A percentile compares a stretch with the other conserved stretches of the same genome.
Conservation (phyloP, 805 yeast genomes). For the Candida nitratophila region DNA sequence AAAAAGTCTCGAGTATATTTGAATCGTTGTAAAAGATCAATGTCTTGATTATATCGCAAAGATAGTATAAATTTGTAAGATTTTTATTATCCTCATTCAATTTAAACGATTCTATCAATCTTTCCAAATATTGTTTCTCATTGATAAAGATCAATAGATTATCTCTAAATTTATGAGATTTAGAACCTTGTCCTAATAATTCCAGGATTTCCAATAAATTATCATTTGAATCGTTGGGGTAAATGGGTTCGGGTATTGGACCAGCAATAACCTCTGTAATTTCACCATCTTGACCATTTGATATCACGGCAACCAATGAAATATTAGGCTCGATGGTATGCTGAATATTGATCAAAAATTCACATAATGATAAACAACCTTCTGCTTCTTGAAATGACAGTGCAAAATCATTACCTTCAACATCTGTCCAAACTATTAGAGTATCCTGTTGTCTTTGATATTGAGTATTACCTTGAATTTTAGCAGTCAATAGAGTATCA, state of each 20-base stretch:
- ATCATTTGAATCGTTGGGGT: conserved; percentile 43
- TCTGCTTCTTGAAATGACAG: conserved; percentile 86
- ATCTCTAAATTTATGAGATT: conserved; percentile 56
- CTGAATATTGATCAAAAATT: conserved; percentile 67
- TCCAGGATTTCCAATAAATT: conserved; percentile 50
- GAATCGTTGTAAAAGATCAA: conserved; percentile 67
- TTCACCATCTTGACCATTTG: conserved; percentile 40
- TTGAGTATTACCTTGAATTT: conserved; percentile 67
- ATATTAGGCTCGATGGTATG: conserved; percentile 55
- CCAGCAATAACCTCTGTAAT: conserved; percentile 75
- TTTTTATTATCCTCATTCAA: conserved; percentile 47
- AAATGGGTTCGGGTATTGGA: conserved; percentile 63
- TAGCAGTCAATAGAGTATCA: conserved; percentile 55
- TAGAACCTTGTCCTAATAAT: conserved; percentile 50
- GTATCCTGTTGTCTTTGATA: conserved; percentile 95
- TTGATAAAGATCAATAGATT: conserved; percentile 51
- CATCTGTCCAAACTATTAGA: conserved; percentile 87
- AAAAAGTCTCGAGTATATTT: conserved; percentile 47
- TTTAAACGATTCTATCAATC: conserved; percentile 46
- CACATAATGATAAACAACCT: conserved; percentile 81
- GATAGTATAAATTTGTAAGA: conserved; percentile 49
- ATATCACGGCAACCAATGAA: conserved; percentile 62
- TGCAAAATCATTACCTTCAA: conserved; percentile 68
- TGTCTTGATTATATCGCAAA: conserved; percentile 71
- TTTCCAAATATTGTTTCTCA: conserved; percentile 43